Evolutionary conservation across 75 land plant genomes (phyloP), one percentile per base, ranked within the genome.

Genomic region (Gnetum montanum): DNA sequence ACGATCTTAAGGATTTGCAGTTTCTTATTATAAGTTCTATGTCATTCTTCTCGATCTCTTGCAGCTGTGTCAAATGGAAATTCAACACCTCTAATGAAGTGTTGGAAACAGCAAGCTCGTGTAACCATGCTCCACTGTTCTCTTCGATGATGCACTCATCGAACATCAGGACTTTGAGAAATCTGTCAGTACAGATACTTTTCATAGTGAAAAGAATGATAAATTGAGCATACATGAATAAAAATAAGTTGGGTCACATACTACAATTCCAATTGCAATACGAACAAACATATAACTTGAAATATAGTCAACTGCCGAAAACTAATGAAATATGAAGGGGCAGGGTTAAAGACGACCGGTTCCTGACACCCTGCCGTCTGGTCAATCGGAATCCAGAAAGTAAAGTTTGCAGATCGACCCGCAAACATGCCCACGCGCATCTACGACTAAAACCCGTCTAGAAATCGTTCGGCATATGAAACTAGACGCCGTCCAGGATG

Each of bases 101-200:
- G 52, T 78, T 80, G 59, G 71, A 58, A 28, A 65, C 28, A 13
- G 88, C 95, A 37, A 94, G 85, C 34, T 72, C 85, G 58, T 83
- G 96, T 3, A 94, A 67, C 99, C 99, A 94, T 23, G 63, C 62
- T 31, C 81, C 92, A 67, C 83, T 82, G 24, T 69, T 73, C 58
- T 86, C 99, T 0, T 8, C 35, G 31, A 94, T 73, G 35, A 15
- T 43, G 64, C 99, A 80, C 58, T 94, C 99, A 35, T 90, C 96
- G 58, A 94, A 41, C 59, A 64, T 71, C 26, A 93, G 63, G 12
- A 67, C 76, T 58, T 52, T 82, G 18, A 93, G 67, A 43, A 56
- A 60, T 57, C 98, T 93, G 84, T 13, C 40, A 22, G 44, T 8
- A 41, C n/a, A 34, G 41, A 40, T 10, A 40, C 10, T 10, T 40